phyloP scores from a whole-genome alignment of 2,329 filamentous ascomycete genomes.

The Colletotrichum kahawae region DNA sequence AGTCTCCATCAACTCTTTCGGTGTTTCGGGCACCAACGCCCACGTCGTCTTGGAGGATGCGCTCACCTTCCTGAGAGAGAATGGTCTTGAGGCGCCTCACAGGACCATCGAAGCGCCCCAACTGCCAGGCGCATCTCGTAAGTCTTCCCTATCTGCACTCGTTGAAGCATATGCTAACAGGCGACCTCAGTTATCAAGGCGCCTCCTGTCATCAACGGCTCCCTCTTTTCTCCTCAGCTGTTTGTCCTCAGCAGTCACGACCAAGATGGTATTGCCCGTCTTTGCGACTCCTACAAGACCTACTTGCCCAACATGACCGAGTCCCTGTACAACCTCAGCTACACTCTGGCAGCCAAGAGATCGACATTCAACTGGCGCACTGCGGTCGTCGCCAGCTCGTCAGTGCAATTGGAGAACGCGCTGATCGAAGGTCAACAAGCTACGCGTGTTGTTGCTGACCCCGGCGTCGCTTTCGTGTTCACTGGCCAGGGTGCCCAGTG shows the following conservation, averaged over 20 bases:
- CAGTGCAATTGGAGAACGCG: neutral
- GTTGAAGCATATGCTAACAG: neutral
- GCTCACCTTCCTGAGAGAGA: neutral
- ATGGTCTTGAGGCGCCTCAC: neutral
- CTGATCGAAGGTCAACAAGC: neutral
- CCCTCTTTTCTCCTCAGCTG: neutral
- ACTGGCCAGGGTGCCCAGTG: slow-evolving; percentile 32
- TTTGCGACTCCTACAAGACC: neutral
- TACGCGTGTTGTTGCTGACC: neutral
- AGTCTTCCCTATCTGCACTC: rapidly evolving
- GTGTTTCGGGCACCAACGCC: neutral
- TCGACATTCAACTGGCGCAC: neutral
- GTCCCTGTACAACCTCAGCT: neutral
- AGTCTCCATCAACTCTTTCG: slow-evolving; percentile 49
- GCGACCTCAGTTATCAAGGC: neutral
- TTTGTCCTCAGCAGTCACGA: neutral
- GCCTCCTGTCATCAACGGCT: neutral
- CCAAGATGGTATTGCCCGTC: neutral
- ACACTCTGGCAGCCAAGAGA: neutral
- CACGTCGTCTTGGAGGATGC: neutral
- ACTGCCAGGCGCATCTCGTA: neutral
- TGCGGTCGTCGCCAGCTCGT: neutral
- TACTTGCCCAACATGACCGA: neutral
- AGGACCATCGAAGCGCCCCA: neutral
- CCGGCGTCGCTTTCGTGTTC: slow-evolving; percentile 32